phyloP scores from a whole-genome alignment of 768 basidiomycete genomes.

The Gymnopilus dilepis region DNA sequence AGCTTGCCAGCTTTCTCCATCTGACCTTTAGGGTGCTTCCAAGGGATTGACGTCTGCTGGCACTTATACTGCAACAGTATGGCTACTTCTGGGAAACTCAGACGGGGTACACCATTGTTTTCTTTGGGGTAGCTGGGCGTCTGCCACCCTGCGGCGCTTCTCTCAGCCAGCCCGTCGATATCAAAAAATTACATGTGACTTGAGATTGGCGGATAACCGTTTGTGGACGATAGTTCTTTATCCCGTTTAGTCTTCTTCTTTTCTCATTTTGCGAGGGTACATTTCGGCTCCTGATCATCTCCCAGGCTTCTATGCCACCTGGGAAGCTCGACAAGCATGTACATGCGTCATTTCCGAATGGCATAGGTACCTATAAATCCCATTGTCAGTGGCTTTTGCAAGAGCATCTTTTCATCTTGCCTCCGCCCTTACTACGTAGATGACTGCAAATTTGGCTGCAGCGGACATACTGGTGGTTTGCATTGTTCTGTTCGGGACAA shows the following conservation, averaged over 20 bases:
- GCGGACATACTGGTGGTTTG: not conserved
- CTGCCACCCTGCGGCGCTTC: slow-evolving; percentile 15
- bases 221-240: slow-evolving; percentile 14
- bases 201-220: slow-evolving; percentile 15
- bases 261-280: slow-evolving; percentile 7
- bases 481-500: not conserved
- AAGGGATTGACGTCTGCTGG: no score
- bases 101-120: not conserved
- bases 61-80: not conserved
- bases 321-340: slow-evolving; percentile 9
- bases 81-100: not conserved
- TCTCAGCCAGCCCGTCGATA: not conserved
- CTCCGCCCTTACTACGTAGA: not conserved
- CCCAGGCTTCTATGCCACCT: slow-evolving; percentile 12
- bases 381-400: not conserved
- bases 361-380: not conserved
- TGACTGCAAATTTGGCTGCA: not conserved
- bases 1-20: no score
- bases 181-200: slow-evolving; percentile 6
- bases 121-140: slow-evolving; percentile 1
- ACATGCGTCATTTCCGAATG: slow-evolving; percentile 5
- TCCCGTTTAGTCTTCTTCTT: slow-evolving; percentile 8
- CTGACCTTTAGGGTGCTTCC: no score
- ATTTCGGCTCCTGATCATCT: slow-evolving; percentile 13
- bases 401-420: not conserved